Evolutionary conservation across 352 stramenopile species (phyloP), one percentile per base, ranked within the genome.

Genomic region (Peronospora farinosa): DNA sequence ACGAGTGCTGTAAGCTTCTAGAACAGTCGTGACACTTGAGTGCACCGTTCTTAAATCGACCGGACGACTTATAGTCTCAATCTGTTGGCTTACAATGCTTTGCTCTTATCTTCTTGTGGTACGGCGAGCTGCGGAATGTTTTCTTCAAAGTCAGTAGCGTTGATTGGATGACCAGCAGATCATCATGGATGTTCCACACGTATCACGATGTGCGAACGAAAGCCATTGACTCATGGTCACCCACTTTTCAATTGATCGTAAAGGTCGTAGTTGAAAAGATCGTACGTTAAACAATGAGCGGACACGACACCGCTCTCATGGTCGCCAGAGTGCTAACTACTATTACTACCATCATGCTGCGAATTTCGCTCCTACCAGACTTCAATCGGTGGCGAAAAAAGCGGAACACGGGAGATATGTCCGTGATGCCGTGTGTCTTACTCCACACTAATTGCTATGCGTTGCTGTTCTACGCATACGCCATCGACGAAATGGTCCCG

Each of bases 401-500:
- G 9, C 51, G 47, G 30, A 57, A 45, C 51, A 73, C 60, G 12
- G 64, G 62, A 1, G 60, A 65, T 25, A 65, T 69, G 55, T 61
- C 59, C 7, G 53, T 73, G 54, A n/a, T 73, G 50, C 62, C 65
- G 3, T 47, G 57, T 9, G 60, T 61, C 13, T 19, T 65, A 5
- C 57, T 70, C 30, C 65, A 59, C 47, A 65, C 57, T 7, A 65
- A 64, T 19, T 58, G 54, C 47, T 65, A 63, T 25, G 48, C 45
- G 4, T 38, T 70, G 51, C 37, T 66, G n/a, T 63, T 69, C 30
- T 83, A 79, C 55, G 63, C 66, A 8, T 77, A 69, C 48, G 55
- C 63, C 16, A 76, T 68, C n/a, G 38, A 69, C 31, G 60, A 69
- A 32, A 69, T 74, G 47, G 55, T 83, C 13, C 72, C 72, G n/a